A percentile compares a stretch with the other conserved stretches of the same genome.
phyloP scores from a whole-genome alignment of 2,329 filamentous ascomycete genomes.

The Xylaria sp. region DNA sequence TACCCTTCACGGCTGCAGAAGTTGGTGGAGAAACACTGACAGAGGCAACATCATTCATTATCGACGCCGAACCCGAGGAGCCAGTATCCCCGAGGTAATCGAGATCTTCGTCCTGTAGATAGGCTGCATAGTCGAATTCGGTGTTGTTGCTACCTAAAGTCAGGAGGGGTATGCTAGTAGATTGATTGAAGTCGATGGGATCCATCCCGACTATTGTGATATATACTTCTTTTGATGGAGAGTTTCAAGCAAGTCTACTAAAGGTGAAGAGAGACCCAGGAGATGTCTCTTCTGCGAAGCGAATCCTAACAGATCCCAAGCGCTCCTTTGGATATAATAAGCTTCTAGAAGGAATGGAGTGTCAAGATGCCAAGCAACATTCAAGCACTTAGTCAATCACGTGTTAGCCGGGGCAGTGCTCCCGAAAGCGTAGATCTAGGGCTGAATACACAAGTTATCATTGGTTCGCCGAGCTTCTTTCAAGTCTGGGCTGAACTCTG shows the following conservation, averaged over 20 bases:
- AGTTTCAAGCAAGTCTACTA: background rate
- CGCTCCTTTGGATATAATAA: conserved; percentile 7
- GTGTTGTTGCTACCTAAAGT: conserved; percentile 34
- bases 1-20: conserved; percentile 27
- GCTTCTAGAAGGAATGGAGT: conserved; percentile 33
- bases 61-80: conserved; percentile 37
- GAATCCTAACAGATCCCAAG: conserved; percentile 1
- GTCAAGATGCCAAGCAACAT: conserved; percentile 28
- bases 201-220: conserved; percentile 37
- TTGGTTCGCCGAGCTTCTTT: conserved; percentile 28
- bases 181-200: conserved; percentile 33
- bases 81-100: conserved; percentile 34
- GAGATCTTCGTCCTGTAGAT: conserved; percentile 36
- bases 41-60: conserved; percentile 31
- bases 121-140: conserved; percentile 39
- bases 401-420: conserved; percentile 38
- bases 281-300: background rate
- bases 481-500: conserved; percentile 27
- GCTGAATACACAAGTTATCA: conserved; percentile 30
- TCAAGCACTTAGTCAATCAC: conserved; percentile 36
- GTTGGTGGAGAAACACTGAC: conserved; percentile 32
- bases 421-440: conserved; percentile 31
- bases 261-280: background rate
- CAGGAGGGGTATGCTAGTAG: conserved; percentile 38
- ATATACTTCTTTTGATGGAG: conserved; percentile 19